Evolutionary conservation across 306 rosid genomes (phyloP), one percentile per base, ranked within the genome.

Genomic region (Citrullus mucosospermus): DNA sequence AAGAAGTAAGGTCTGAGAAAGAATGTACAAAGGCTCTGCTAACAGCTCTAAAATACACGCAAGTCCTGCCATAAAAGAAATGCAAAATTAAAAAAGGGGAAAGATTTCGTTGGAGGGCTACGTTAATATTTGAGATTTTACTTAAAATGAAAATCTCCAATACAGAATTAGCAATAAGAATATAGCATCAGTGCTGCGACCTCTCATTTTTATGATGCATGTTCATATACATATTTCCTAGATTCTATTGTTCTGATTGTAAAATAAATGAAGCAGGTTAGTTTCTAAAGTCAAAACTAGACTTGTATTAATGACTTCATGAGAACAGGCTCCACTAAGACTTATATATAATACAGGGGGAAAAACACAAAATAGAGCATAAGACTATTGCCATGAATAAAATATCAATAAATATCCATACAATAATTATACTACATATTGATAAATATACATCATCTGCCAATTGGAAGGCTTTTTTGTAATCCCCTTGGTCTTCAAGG

Each of bases 31-130:
- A 62, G 97, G 97, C 84, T 95, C 98, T 55, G 96, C 96, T 90
- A 95, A 76, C 74, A 95, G 96, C 92, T 95, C 98, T 83, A 92
- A 85, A 75, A 95, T 87, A 83, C 98, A 95, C 0, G 97, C 98
- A 82, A 78, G 81, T 58, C 97, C 98, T 95, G 92, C 78, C 89
- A 85, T 58, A 83, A 39, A 78, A 67, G 70, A 81, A 38, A 68
- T 78, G 79, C 50, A 51, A 22, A 32, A 83, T 68, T 78, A 30
- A 15, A 50, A 50, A 71, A 15, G 14, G 6, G 8, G 60, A 48
- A 73, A 3, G 28, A 32, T 73, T 51, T 17, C 2, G 11, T 51
- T 50, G 61, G 25, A 73, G 28, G 30, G 30, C 50, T 46, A 20
- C 25, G 38, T 71, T 71, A 68, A 20, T 71, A 36, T 20, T 44